A percentile compares a stretch with the other conserved stretches of the same genome.
Evolutionary conservation across 495 filamentous ascomycete species (phyloP).

Genomic region (Penicillium dipodomyicola): DNA sequence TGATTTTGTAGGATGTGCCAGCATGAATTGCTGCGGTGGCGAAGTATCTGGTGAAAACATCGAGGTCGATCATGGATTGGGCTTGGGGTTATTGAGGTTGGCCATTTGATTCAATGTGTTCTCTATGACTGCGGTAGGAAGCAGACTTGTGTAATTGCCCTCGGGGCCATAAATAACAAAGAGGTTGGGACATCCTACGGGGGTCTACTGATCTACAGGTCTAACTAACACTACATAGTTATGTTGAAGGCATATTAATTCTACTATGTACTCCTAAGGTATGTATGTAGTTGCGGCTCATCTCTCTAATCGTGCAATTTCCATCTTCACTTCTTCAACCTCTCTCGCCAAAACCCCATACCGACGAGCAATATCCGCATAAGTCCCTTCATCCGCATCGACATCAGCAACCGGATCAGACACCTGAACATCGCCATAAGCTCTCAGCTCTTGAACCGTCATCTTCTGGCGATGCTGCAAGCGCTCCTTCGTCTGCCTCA

Average conservation of each 20-base stretch:
- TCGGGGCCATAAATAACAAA: neutral
- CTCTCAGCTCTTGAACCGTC: slow-evolving; percentile 50
- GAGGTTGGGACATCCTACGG: slow-evolving; percentile 11
- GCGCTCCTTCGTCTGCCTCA: slow-evolving; percentile 49
- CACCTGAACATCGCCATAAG: slow-evolving; percentile 48
- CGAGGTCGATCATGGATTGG: slow-evolving; percentile 9
- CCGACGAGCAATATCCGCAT: slow-evolving; percentile 58
- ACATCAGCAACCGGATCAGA: slow-evolving; percentile 8
- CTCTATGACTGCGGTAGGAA: neutral
- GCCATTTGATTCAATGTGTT: neutral
- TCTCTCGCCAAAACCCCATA: slow-evolving; percentile 55
- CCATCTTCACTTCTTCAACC: slow-evolving; percentile 53
- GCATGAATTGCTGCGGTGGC: slow-evolving; percentile 5
- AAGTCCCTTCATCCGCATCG: slow-evolving; percentile 30
- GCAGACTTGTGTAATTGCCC: neutral
- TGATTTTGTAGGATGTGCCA: neutral
- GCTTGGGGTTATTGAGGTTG: neutral
- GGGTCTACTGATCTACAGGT: neutral
- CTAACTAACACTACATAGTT: neutral
- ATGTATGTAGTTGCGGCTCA: slow-evolving; percentile 10
- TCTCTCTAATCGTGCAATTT: slow-evolving; percentile 51
- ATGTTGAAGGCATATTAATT: neutral
- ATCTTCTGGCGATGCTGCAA: slow-evolving; percentile 45
- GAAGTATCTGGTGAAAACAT: slow-evolving; percentile 9
- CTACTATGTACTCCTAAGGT: neutral